Conservation (phyloP, 1,284 basidiomycete species). For the Tilletia indica region DNA sequence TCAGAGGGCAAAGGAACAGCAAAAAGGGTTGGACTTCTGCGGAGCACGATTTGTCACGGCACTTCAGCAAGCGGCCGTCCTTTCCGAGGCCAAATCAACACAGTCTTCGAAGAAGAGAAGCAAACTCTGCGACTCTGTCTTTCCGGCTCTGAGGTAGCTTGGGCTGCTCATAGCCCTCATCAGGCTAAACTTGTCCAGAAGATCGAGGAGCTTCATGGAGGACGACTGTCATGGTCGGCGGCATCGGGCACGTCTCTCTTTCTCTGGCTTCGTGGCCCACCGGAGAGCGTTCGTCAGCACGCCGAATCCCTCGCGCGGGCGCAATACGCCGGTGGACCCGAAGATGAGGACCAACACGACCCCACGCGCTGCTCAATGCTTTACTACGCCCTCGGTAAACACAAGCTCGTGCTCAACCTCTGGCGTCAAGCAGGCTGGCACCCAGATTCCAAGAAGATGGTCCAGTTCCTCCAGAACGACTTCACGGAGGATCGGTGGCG, state of each 20-base stretch:
- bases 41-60: slow-evolving; percentile 30
- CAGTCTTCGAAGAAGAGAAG: slow-evolving; percentile 63
- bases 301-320: slow-evolving; percentile 89
- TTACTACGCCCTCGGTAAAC: slow-evolving; percentile 91
- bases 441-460: slow-evolving; percentile 82
- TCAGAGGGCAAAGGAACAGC: not conserved
- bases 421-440: slow-evolving; percentile 96
- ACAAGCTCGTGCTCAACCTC: slow-evolving; percentile 83
- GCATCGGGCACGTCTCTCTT: slow-evolving; percentile 81
- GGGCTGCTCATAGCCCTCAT: slow-evolving; percentile 90
- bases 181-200: slow-evolving; percentile 77
- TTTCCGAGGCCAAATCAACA: not conserved
- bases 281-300: slow-evolving; percentile 65
- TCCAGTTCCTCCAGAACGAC: slow-evolving; percentile 89
- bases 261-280: slow-evolving; percentile 69
- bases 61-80: slow-evolving; percentile 19
- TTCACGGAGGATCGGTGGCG: slow-evolving; percentile 82
- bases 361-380: slow-evolving; percentile 84
- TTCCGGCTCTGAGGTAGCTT: slow-evolving; percentile 53
- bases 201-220: slow-evolving; percentile 70
- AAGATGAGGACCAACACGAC: slow-evolving; percentile 62
- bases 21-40: not conserved
- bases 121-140: slow-evolving; percentile 76
- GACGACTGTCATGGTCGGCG: slow-evolving; percentile 82
- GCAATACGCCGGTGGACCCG: slow-evolving; percentile 70